Evolutionary conservation across 2,329 filamentous ascomycete genomes (phyloP), one percentile per base, ranked within the genome.

Genomic region (Xylariaceae sp.): DNA sequence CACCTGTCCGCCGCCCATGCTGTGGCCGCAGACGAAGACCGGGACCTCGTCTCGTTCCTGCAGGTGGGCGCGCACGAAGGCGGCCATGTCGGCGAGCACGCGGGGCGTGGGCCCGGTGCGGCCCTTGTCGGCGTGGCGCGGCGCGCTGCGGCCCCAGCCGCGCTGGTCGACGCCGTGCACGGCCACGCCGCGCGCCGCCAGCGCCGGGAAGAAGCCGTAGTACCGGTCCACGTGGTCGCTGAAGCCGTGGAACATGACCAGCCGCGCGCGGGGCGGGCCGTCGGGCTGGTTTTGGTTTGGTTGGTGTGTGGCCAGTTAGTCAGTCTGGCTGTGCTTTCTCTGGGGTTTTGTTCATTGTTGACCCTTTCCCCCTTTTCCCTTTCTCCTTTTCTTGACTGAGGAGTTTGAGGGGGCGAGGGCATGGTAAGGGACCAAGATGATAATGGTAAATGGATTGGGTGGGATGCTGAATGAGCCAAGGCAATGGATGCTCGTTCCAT

Each of bases 241-340:
- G 68, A 89, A 95, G 50, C 89, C 89, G 62, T 95, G 89, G 43
- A 95, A 65, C 59, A 93, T 83, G 49, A 92, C 68, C 31, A 94
- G 58, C 46, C 83, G 83, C 22, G 88, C 88, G 50, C 72, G 74
- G 35, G 72, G 59, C 10, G 68, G 59, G 11, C 64, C 69, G 19
- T 69, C 57, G 19, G 76, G 75, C 78, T 78, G 44, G 37, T 13
- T 8, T 9, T 16, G 19, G 12, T 8, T n/a, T n/a, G n/a, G n/a
- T 21, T 13, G 19, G 25, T 23, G 3, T n/a, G 4, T 14, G 10
- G 24, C 14, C 8, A 11, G 16, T 4, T 26, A 9, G 15, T 13
- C 12, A 21, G 13, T 35, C 17, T 15, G 11, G 9, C 18, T 15
- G 24, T 19, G 5, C 19, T 22, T 15, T 7, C 9, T 7, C 21